Evolutionary conservation across 2,329 filamentous ascomycete genomes (phyloP).

Genomic region (Botryotinia calthae): DNA sequence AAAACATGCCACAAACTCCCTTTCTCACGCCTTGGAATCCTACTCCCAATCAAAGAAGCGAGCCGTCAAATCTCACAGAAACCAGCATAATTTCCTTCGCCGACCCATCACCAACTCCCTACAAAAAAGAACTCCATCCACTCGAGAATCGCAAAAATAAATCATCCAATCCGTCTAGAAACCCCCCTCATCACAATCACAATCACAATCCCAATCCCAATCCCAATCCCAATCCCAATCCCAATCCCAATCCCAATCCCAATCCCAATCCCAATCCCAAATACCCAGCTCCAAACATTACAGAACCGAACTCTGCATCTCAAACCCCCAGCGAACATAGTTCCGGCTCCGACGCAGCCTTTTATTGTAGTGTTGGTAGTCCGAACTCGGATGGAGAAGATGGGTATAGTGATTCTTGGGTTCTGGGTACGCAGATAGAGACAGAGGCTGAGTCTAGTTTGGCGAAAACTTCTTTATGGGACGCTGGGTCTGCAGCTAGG

Average conservation of each 20-base stretch:
- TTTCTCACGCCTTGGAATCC: not conserved
- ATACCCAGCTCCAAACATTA: not conserved
- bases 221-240: too few relatives aligned
- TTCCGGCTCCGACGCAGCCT: not conserved
- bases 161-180: not conserved
- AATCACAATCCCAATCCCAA: too few relatives aligned
- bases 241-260: too few relatives aligned
- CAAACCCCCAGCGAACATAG: not conserved
- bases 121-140: not conserved
- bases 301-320: not conserved
- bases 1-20: not conserved
- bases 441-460: not conserved
- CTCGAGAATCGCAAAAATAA: not conserved
- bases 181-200: not conserved
- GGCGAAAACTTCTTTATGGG: not conserved
- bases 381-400: not conserved
- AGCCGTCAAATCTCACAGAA: not conserved
- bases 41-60: too few relatives aligned
- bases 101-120: too few relatives aligned
- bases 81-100: too few relatives aligned
- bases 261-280: too few relatives aligned
- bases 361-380: not conserved
- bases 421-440: rapidly evolving
- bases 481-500: not conserved
- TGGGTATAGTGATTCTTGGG: rapidly evolving